These are phyloP conservation scores for Bocquillonia castaneifolia DNA, from an alignment of 441 rosid genomes.

Conservation along the genomic window DNA sequence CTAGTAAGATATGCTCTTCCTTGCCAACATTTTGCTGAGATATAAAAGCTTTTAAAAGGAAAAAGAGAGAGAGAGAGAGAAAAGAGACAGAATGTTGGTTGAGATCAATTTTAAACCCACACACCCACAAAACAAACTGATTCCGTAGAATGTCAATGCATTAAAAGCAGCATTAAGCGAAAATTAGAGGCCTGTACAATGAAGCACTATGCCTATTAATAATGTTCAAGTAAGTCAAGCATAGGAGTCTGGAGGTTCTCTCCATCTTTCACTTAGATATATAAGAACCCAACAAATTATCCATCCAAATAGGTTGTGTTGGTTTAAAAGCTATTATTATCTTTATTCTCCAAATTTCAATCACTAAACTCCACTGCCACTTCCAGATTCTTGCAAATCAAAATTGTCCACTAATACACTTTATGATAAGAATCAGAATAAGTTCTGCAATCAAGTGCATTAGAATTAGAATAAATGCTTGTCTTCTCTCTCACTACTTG, in stretches of 20 bases:
- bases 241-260: too few species aligned
- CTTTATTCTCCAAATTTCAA: slow-evolving; percentile 29
- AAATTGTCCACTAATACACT: slow-evolving; percentile 22
- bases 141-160: slow-evolving; percentile 9
- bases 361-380: slow-evolving; percentile 4
- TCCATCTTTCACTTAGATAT: not conserved
- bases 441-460: slow-evolving; percentile 27
- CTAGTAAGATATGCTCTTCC: too few species aligned
- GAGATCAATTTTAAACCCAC: slow-evolving; percentile 2
- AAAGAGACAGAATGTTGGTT: not conserved
- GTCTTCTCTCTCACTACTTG: slow-evolving; percentile 23
- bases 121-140: too few species aligned
- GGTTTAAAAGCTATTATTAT: not conserved
- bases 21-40: not conserved
- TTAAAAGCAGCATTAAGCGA: not conserved
- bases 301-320: not conserved
- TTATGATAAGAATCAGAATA: slow-evolving; percentile 31
- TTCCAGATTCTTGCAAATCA: slow-evolving; percentile 19
- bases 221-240: not conserved
- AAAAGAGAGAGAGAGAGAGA: not conserved
- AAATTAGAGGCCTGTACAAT: not conserved
- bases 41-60: not conserved
- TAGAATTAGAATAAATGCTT: slow-evolving; percentile 26
- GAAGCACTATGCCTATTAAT: slow-evolving; percentile 6
- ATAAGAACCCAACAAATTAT: not conserved